phyloP scores from a whole-genome alignment of 2,329 filamentous ascomycete genomes.

The Penicillium brasilianum region DNA sequence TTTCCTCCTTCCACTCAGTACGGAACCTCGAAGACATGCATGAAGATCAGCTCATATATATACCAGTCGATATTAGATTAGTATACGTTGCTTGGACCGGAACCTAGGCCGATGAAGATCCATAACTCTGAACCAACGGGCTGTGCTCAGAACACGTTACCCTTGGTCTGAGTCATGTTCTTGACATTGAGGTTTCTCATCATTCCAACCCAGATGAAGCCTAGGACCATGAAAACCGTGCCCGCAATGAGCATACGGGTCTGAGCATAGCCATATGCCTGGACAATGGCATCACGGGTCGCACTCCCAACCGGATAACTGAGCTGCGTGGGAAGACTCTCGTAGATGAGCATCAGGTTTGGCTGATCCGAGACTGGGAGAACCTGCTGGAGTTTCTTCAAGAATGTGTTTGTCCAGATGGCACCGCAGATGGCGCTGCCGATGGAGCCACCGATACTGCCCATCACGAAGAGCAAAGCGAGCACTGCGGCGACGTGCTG shows the following conservation, averaged over 20 bases:
- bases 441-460: slow-evolving; percentile 60
- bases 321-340: slow-evolving; percentile 21
- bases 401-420: slow-evolving; percentile 66
- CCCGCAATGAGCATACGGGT: slow-evolving; percentile 59
- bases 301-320: slow-evolving; percentile 50
- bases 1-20: not conserved
- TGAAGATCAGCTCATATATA: too few species aligned
- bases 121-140: not conserved
- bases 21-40: too few species aligned
- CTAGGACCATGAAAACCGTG: slow-evolving; percentile 49
- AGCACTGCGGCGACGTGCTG: slow-evolving; percentile 62
- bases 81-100: not conserved
- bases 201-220: slow-evolving; percentile 52
- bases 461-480: slow-evolving; percentile 61
- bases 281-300: slow-evolving; percentile 61
- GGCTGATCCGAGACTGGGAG: slow-evolving; percentile 44
- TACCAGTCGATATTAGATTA: not conserved
- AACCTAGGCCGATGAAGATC: not conserved
- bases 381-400: slow-evolving; percentile 49
- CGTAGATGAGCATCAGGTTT: slow-evolving; percentile 25
- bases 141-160: slow-evolving; percentile 54
- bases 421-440: slow-evolving; percentile 62
- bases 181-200: slow-evolving; percentile 58
- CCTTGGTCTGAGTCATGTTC: slow-evolving; percentile 57
- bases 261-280: slow-evolving; percentile 63